Evolutionary conservation across 139 green algal genomes (phyloP).

Genomic region (Picochlorum sp.): DNA sequence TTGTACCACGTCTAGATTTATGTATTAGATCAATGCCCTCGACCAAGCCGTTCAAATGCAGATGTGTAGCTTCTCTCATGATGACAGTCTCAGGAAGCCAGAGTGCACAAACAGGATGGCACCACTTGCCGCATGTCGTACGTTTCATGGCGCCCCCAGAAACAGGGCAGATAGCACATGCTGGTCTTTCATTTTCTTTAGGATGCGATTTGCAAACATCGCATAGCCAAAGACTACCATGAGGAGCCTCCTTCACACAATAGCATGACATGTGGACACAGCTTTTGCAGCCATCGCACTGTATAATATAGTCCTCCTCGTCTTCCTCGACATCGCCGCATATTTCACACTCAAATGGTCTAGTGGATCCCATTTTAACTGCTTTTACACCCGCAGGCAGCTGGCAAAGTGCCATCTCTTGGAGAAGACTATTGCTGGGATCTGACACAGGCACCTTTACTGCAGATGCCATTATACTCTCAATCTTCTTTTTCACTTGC

Average conservation of each 20-base stretch:
- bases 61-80: constrained; percentile 18
- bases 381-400: constrained; percentile 37
- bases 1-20: constrained; percentile 3
- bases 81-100: constrained; percentile 49
- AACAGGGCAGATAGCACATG: constrained; percentile 57
- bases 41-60: constrained; percentile 9
- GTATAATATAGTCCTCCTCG: constrained; percentile 38
- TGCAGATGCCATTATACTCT: constrained; percentile 34
- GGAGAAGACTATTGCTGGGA: constrained; percentile 11
- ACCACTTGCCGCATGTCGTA: constrained; percentile 47
- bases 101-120: constrained; percentile 52
- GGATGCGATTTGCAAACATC: constrained; percentile 41
- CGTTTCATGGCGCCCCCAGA: constrained; percentile 48
- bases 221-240: constrained; percentile 57
- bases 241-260: constrained; percentile 27
- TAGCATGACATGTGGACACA: constrained; percentile 75
- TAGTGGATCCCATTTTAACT: background rate
- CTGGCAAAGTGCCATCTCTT: constrained; percentile 24
- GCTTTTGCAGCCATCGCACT: constrained; percentile 68
- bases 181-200: constrained; percentile 16
- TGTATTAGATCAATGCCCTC: constrained; percentile 10
- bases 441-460: constrained; percentile 21
- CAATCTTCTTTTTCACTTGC: constrained; percentile 23
- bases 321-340: constrained; percentile 55
- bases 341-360: constrained; percentile 38